Percentiles rank a stretch among this genome's conserved stretches.
phyloP scores from a whole-genome alignment of 139 green algal genomes.

The Volvox reticuliferus region DNA sequence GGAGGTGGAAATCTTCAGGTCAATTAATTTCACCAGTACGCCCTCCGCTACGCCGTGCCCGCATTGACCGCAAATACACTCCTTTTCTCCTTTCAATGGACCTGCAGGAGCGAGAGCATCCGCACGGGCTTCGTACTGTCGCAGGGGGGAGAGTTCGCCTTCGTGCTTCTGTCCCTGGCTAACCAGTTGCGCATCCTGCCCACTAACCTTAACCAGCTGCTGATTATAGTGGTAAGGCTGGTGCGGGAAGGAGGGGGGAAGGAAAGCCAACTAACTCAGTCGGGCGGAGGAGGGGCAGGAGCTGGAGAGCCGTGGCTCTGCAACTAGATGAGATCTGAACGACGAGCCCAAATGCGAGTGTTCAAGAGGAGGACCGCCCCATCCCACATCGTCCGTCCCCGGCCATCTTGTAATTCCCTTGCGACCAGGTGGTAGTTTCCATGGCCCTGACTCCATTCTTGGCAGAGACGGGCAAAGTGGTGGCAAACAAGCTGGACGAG shows the following conservation, averaged over 20 bases:
- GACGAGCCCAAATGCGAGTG: no score
- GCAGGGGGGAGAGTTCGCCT: slow-evolving; percentile 98
- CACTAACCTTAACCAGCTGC: slow-evolving; percentile 88
- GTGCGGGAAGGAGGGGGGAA: background rate
- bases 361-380: no score
- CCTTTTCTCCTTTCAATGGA: background rate
- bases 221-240: slow-evolving; percentile 88
- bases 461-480: slow-evolving; percentile 74
- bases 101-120: slow-evolving; percentile 78
- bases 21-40: no score
- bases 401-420: background rate
- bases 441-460: slow-evolving; percentile 95
- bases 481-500: slow-evolving; percentile 54
- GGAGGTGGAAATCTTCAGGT: no score
- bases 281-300: no score
- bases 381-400: no score
- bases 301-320: no score
- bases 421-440: slow-evolving; percentile 82
- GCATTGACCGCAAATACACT: background rate
- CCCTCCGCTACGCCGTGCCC: no score
- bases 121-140: slow-evolving; percentile 90
- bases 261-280: no score
- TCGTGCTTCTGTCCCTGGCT: slow-evolving; percentile 95
- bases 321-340: no score
- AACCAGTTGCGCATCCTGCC: slow-evolving; percentile 78